Evolutionary conservation across 169 alveolate species (phyloP), one percentile per base, ranked within the genome.

Genomic region (Cryptosporidium tyzzeri): DNA sequence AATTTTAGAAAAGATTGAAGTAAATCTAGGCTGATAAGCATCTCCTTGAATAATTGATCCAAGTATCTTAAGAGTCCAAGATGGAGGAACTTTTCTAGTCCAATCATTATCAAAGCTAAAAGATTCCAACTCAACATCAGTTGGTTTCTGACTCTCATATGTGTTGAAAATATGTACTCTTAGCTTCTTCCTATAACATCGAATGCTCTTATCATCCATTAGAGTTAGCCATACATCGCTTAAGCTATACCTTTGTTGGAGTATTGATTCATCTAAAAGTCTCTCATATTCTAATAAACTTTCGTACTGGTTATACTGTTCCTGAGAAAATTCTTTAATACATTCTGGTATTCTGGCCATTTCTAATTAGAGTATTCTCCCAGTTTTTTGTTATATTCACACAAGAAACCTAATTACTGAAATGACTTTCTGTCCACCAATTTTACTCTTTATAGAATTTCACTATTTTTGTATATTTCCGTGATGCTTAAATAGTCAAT

Each of bases 161-260:
- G 93, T 91, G 50, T 91, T 91, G 61, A 86, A 91, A 44, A 91
- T 85, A 61, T 91, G 93, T 10, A 91, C 85, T 37, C 93, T 45
- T n/a, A 91, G 7, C 53, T 80, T 80, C 50, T 80, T 80, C 39
- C 89, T 61, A 67, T 80, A 80, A 62, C 89, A 80, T 65, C 89
- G 21, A 26, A 80, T 80, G 62, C 89, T 80, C 55, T 80, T 80
- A 41, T 80, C 89, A 26, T 80, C 89, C 89, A 80, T 80, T 10
- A 80, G 55, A 35, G 74, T 80, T 31, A 80, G 55, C 89, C 89
- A 80, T 29, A 80, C 89, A 80, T 80, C 89, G 21, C 89, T 80
- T 26, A 80, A 65, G 50, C 89, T 26, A 48, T 80, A 80, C 65
- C 75, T 80, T 37, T 80, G 89, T 33, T 80, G 89, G 14, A 80